Percentiles rank a stretch among this genome's conserved stretches.
These are phyloP conservation scores for Glutinoglossum americanum DNA, from an alignment of 495 filamentous ascomycete genomes.

Conservation along the genomic window DNA sequence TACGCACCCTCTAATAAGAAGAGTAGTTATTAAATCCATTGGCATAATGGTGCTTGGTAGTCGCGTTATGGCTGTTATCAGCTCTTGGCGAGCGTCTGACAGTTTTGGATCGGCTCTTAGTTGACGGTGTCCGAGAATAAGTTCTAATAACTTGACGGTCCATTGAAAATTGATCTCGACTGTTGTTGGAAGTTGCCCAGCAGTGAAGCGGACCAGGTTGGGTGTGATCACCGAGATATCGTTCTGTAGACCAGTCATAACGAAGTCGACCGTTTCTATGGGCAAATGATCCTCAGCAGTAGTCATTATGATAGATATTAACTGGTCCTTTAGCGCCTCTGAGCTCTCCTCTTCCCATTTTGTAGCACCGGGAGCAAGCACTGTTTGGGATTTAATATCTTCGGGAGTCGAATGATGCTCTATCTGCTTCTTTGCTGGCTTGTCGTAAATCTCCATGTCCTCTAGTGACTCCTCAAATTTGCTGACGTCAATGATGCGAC, in stretches of 20 bases:
- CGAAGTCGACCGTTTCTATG: neutral
- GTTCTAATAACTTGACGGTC: neutral
- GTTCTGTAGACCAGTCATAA: neutral
- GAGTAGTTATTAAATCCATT: neutral
- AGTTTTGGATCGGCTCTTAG: neutral
- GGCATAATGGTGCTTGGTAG: neutral
- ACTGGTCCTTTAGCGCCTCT: neutral
- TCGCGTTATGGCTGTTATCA: neutral
- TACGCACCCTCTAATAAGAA: neutral
- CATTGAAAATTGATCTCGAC: neutral
- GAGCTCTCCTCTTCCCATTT: neutral
- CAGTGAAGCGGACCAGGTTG: neutral
- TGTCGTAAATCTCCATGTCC: neutral
- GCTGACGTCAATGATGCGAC: neutral
- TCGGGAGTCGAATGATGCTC: neutral
- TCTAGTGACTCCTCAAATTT: neutral
- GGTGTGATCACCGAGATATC: neutral
- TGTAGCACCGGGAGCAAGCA: neutral
- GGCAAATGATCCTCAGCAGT: neutral
- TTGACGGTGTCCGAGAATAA: neutral
- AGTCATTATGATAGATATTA: neutral
- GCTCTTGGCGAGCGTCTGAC: neutral
- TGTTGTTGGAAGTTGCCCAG: neutral
- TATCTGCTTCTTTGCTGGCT: neutral
- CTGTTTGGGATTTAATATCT: neutral